Percentiles rank a stretch among this genome's conserved stretches.
Conservation (phyloP, 805 yeast genomes). For the Grigorovia yakushimaensis region DNA sequence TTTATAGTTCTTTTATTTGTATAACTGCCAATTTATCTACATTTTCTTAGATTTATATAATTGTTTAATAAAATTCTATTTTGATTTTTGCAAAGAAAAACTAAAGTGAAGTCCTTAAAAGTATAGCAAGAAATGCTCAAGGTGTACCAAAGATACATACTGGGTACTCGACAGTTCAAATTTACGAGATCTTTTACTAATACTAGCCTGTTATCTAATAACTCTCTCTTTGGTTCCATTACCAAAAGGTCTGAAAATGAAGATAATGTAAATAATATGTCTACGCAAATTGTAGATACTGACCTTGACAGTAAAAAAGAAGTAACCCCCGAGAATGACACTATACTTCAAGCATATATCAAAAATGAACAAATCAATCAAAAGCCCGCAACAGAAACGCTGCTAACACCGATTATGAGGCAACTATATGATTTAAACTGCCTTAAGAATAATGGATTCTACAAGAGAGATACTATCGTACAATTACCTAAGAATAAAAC, state of each 20-base stretch:
- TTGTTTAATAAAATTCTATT: no score
- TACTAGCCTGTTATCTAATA: not conserved
- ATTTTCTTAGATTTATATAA: no score
- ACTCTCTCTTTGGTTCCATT: conserved; percentile 2
- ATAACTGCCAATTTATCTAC: no score
- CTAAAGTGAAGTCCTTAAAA: not conserved
- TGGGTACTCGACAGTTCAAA: not conserved
- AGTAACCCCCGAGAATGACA: conserved; percentile 30
- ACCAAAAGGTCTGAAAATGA: not conserved
- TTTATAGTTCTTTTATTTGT: no score
- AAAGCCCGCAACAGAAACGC: conserved; percentile 42
- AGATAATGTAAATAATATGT: conserved; percentile 11
- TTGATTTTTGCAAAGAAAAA: not conserved
- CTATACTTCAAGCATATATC: conserved; percentile 38
- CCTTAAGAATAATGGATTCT: conserved; percentile 52
- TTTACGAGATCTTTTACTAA: not conserved
- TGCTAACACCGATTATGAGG: conserved; percentile 63
- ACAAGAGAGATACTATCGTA: conserved; percentile 50
- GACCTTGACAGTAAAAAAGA: conserved; percentile 5
- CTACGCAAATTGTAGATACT: conserved; percentile 1
- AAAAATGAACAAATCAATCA: conserved; percentile 36
- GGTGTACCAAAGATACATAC: not conserved
- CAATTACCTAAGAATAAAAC: conserved; percentile 33
- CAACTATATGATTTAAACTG: conserved; percentile 55
- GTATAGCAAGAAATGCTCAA: not conserved